These are phyloP conservation scores for Hsuehochloa calcarea DNA, from an alignment of 176 grass and related monocot genomes.

Conservation along the genomic window DNA sequence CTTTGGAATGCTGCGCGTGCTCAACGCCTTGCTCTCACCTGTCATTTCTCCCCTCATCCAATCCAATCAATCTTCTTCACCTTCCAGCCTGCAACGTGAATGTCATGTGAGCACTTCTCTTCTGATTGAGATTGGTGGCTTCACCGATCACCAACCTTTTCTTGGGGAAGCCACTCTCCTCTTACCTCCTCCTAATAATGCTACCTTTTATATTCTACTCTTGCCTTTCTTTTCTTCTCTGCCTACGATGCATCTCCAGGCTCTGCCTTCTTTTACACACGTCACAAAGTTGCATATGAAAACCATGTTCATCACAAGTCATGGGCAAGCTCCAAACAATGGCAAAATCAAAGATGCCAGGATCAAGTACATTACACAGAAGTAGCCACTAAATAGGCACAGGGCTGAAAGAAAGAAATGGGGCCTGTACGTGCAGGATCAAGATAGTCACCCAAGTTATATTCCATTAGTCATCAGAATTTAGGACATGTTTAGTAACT, in stretches of 20 bases:
- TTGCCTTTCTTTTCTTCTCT: not conserved
- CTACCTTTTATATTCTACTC: constrained; percentile 13
- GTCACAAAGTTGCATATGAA: not conserved
- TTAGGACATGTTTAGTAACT: constrained; percentile 56
- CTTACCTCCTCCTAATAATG: constrained; percentile 7
- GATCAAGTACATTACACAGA: not conserved
- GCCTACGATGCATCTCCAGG: not conserved
- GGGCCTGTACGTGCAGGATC: constrained; percentile 13
- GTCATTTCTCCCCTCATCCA: not conserved
- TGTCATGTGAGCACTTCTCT: constrained; percentile 14
- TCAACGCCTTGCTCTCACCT: not conserved
- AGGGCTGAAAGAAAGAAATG: not conserved
- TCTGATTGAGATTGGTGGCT: not conserved
- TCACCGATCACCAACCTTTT: constrained; percentile 11
- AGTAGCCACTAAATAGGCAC: not conserved
- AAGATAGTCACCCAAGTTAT: not conserved
- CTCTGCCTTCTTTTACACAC: not conserved
- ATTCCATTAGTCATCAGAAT: constrained; percentile 25
- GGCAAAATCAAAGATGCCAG: not conserved
- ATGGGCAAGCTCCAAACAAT: not conserved
- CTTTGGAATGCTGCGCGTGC: constrained; percentile 39
- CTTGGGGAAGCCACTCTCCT: not conserved
- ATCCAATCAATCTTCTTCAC: constrained; percentile 4
- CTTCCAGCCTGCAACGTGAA: constrained; percentile 13
- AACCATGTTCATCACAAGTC: not conserved